Evolutionary conservation across 1,284 basidiomycete genomes (phyloP), one percentile per base, ranked within the genome.

Genomic region (Austroboletus niveus): DNA sequence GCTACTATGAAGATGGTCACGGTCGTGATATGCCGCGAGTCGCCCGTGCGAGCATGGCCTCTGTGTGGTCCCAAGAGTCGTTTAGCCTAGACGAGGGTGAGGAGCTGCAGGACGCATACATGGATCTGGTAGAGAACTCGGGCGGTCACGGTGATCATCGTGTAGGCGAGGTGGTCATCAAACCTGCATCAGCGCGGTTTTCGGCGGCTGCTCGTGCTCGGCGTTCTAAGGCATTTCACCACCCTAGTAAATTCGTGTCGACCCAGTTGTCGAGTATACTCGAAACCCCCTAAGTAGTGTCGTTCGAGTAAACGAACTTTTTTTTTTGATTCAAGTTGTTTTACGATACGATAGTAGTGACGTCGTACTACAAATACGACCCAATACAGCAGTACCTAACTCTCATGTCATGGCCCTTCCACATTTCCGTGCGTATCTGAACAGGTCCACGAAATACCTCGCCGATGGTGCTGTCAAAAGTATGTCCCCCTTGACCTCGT

Each of bases 401-500:
- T 8, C 7, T 27, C 27, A 5, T 27, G 27, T 22, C 52, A 72
- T 72, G 70, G 54, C 57, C n/a, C 59, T 71, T 56, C 67, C 73
- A 9, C 64, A 67, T 27, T 54, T 73, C 14, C 53, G 63, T 24
- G 57, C 65, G 31, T 78, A 76, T 52, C 48, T 78, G 8, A 61
- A 55, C 45, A 66, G 66, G 60, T 70, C 66, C n/a, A 60, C 66
- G 8, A 70, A 66, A 47, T 53, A 68, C 29, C 54, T 69, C 42
- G 57, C 47, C 42, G 69, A 70, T 64, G 69, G 66, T 54, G 54
- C 66, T n/a, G 56, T 64, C 57, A 69, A 71, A 65, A 68, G 66
- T 55, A 70, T 48, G 64, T 61, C 47, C 49, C 50, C 60, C 53
- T 45, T 36, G 31, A 49, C 45, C 35, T 36, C 48, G 30, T 29